A percentile compares a stretch with the other conserved stretches of the same genome.
phyloP scores from a whole-genome alignment of 768 basidiomycete species.

The Floccularia luteovirens region DNA sequence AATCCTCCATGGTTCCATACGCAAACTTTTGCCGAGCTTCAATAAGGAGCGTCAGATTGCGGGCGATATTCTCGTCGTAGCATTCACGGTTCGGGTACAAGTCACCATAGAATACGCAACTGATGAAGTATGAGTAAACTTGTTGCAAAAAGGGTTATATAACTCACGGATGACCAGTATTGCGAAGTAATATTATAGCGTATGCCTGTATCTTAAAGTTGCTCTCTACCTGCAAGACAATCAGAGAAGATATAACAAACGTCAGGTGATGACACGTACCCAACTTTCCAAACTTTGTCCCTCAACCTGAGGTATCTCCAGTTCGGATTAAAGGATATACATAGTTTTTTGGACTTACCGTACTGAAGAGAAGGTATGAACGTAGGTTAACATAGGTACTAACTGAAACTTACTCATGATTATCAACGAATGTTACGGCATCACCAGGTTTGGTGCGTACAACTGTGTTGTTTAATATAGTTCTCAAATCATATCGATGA shows the following conservation, averaged over 20 bases:
- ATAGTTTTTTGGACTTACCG: constrained; percentile 32
- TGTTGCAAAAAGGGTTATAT: constrained; percentile 1
- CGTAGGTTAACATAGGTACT: constrained; percentile 2
- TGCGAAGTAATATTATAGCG: constrained; percentile 67
- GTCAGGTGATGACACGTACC: constrained; percentile 33
- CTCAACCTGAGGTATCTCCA: constrained; percentile 25
- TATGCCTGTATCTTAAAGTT: constrained; percentile 81
- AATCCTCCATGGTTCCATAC: constrained; percentile 58
- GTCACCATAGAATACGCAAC: constrained; percentile 87
- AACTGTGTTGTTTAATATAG: constrained; percentile 63
- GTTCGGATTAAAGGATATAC: background rate
- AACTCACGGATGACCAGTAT: constrained; percentile 67
- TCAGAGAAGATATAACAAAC: background rate
- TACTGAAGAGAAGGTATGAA: constrained; percentile 29
- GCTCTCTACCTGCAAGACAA: constrained; percentile 42
- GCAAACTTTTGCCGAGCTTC: constrained; percentile 58
- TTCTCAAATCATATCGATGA: constrained; percentile 67
- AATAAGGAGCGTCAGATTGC: constrained; percentile 47
- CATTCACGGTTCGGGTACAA: constrained; percentile 67
- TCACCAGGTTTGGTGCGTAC: constrained; percentile 64
- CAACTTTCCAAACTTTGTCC: constrained; percentile 81
- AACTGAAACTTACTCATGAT: constrained; percentile 64
- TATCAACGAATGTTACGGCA: constrained; percentile 88
- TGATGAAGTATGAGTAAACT: constrained; percentile 16
- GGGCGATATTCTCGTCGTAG: constrained; percentile 45